These are phyloP conservation scores for Thyridium curvatum DNA, from an alignment of 2,329 filamentous ascomycete species.

Conservation along the genomic window DNA sequence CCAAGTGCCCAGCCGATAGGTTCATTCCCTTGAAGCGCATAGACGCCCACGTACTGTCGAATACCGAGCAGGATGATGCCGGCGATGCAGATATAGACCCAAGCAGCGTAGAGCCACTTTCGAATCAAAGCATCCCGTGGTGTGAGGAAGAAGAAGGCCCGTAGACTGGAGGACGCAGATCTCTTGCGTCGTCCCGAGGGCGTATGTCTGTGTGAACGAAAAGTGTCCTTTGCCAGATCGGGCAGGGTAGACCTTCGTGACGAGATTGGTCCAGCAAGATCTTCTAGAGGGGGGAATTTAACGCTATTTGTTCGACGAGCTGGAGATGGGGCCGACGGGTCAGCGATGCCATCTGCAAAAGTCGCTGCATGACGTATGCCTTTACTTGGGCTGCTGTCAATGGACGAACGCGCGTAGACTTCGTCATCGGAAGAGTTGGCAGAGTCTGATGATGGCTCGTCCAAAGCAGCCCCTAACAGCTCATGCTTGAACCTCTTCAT, in stretches of 20 bases:
- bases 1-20: conserved; percentile 89
- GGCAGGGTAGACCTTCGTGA: conserved; percentile 48
- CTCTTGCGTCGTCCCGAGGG: conserved; percentile 61
- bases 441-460: conserved; percentile 23
- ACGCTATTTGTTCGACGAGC: not conserved
- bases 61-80: conserved; percentile 64
- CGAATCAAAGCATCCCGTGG: conserved; percentile 66
- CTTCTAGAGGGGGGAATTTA: not conserved
- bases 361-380: not conserved
- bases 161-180: conserved; percentile 55
- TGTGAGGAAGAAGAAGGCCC: conserved; percentile 75
- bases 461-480: conserved; percentile 19
- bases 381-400: not conserved
- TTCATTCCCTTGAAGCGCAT: conserved; percentile 66
- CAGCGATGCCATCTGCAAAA: not conserved
- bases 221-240: conserved; percentile 23
- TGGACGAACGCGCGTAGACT: not conserved
- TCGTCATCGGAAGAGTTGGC: conserved; percentile 18
- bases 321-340: too few species aligned
- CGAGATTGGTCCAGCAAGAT: conserved; percentile 1
- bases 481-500: conserved; percentile 19
- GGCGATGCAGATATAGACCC: conserved; percentile 65
- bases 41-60: conserved; percentile 58
- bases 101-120: conserved; percentile 79
- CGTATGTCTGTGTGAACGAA: conserved; percentile 43